Evolutionary conservation across 176 grass and related monocot species (phyloP).

Genomic region (Themeda triandra): DNA sequence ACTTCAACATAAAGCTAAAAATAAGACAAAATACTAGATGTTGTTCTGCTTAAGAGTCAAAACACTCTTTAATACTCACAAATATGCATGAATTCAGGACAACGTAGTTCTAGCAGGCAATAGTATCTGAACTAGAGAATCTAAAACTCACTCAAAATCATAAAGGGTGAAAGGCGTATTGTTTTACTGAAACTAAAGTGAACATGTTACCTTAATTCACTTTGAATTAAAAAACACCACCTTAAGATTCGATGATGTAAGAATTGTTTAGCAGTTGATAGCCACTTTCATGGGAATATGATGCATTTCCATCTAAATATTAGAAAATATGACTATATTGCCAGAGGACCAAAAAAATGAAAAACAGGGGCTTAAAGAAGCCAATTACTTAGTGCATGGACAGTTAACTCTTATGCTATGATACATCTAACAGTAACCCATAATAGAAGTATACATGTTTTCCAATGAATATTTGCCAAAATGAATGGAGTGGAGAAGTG

Average conservation of each 20-base stretch:
- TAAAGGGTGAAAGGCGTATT: background rate
- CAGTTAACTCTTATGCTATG: background rate
- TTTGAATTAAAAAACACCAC: background rate
- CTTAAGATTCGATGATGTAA: background rate
- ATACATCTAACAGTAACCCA: background rate
- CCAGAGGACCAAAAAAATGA: background rate
- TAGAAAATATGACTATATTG: background rate
- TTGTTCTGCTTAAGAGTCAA: constrained; percentile 6
- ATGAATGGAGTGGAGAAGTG: background rate
- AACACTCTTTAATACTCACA: background rate
- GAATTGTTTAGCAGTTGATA: background rate
- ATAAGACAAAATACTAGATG: background rate
- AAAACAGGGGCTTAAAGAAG: background rate
- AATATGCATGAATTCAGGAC: constrained; percentile 3
- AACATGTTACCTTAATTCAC: background rate
- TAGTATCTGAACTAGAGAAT: background rate
- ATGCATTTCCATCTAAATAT: background rate
- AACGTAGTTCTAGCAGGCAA: background rate
- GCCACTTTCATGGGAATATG: background rate
- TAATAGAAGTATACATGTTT: background rate
- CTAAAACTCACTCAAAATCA: background rate
- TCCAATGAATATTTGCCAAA: background rate
- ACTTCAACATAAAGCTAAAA: constrained; percentile 6
- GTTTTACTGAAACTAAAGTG: background rate
- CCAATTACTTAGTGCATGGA: background rate